Percentiles rank a stretch among this genome's conserved stretches.
These are phyloP conservation scores for Phytophthora hybrid DNA, from an alignment of 352 stramenopile species.

Conservation along the genomic window DNA sequence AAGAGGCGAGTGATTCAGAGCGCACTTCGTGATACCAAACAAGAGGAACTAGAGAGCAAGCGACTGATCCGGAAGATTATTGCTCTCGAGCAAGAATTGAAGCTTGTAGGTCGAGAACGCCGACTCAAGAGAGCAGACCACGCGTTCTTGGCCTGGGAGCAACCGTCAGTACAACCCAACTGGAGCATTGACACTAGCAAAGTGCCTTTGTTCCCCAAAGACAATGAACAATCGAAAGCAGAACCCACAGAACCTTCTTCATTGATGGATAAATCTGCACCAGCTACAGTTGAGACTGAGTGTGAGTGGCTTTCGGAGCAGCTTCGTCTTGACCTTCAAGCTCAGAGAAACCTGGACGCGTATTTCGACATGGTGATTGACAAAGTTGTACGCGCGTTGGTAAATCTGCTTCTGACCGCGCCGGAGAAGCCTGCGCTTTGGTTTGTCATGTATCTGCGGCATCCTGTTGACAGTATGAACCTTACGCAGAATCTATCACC, in stretches of 20 bases:
- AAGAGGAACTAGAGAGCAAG: conserved; percentile 58
- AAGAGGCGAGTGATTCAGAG: conserved; percentile 73
- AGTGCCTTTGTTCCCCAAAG: conserved; percentile 37
- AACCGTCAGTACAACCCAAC: conserved; percentile 42
- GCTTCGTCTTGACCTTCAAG: conserved; percentile 21
- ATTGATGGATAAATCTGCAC: neutral
- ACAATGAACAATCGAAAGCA: neutral
- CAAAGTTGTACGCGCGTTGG: conserved; percentile 45
- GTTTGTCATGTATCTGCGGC: conserved; percentile 55
- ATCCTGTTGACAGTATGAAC: neutral
- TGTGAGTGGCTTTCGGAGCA: conserved; percentile 22
- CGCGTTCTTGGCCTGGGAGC: conserved; percentile 47
- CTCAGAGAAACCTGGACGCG: conserved; percentile 54
- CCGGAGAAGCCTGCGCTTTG: conserved; percentile 52
- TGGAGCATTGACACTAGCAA: conserved; percentile 58
- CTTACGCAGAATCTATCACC: neutral
- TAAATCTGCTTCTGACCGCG: conserved; percentile 51
- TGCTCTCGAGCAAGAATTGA: conserved; percentile 43
- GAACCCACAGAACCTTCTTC: neutral
- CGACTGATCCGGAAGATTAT: conserved; percentile 54
- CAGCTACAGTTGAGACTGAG: conserved; percentile 3
- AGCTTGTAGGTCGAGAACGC: conserved; percentile 48
- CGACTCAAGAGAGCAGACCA: conserved; percentile 45
- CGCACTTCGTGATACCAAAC: conserved; percentile 58
- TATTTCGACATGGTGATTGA: conserved; percentile 58